Percentiles rank a stretch among this genome's conserved stretches.
These are phyloP conservation scores for Mercurialis annua DNA, from an alignment of 345 rosid species.

Conservation along the genomic window DNA sequence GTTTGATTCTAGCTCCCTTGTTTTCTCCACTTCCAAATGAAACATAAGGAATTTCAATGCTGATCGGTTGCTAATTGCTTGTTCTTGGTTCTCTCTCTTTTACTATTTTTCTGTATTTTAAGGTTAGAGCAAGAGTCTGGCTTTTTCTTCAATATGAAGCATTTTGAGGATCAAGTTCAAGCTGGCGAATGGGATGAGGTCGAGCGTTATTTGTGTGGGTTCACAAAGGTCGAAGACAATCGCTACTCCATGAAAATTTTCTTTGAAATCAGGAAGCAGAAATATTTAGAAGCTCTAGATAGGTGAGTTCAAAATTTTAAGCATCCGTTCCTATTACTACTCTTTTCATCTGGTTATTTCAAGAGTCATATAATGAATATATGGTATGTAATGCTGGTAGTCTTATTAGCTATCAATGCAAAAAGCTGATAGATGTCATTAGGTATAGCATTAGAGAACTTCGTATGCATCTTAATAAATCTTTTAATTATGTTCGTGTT, in stretches of 20 bases:
- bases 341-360: background rate
- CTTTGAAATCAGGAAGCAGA: slow-evolving; percentile 90
- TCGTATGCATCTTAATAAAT: background rate
- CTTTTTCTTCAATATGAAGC: slow-evolving; percentile 70
- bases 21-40: slow-evolving; percentile 8
- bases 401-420: background rate
- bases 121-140: slow-evolving; percentile 87
- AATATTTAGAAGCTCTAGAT: slow-evolving; percentile 85
- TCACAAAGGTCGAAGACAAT: slow-evolving; percentile 90
- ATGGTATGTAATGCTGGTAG: background rate
- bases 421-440: background rate
- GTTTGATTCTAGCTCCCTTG: background rate
- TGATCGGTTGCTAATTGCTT: slow-evolving; percentile 11
- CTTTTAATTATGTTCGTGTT: slow-evolving; percentile 8
- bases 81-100: background rate
- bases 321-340: background rate
- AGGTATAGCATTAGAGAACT: background rate
- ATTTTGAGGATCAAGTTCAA: slow-evolving; percentile 71
- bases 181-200: slow-evolving; percentile 92
- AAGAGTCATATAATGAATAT: background rate
- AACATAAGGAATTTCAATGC: background rate
- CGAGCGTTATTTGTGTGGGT: slow-evolving; percentile 71
- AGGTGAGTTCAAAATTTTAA: slow-evolving; percentile 31
- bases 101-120: slow-evolving; percentile 8
- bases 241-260: slow-evolving; percentile 81